Evolutionary conservation across 176 grass and related monocot genomes (phyloP), one percentile per base, ranked within the genome.

Genomic region (Otatea glauca): DNA sequence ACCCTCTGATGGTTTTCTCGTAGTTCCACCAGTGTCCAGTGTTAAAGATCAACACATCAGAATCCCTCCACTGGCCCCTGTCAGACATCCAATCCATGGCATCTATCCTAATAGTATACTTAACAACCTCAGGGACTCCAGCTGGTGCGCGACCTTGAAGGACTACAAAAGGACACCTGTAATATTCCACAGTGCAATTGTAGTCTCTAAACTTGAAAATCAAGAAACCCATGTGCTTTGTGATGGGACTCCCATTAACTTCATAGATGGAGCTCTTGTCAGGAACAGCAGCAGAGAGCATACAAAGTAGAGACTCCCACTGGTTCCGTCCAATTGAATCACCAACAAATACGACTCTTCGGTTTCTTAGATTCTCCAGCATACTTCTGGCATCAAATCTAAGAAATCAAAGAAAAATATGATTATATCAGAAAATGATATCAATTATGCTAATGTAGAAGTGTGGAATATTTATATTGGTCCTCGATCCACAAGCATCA

Each of bases 281-380:
- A 34, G 80, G 73, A 49, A 90, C 74, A 44, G 79, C 91, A 7
- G 41, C 45, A 70, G 92, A 93, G 47, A 98, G 76, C 95, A 98
- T 95, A 47, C 92, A 98, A 23, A 98, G 82, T 8, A 98, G 89
- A 32, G 95, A 98, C 70, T 98, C 95, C 92, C 92, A 98, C 68
- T 98, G 95, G 80, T 98, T 98, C 81, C 95, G 88, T 25, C 95
- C 92, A 59, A 98, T 98, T 15, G 96, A 98, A 72, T 98, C 93
- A 15, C 96, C 96, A 34, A 92, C 89, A 79, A 98, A 98, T 35
- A 86, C 89, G 13, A 98, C 78, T 64, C 92, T 88, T 64, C 44
- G 88, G 79, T 95, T 93, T 34, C 91, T 68, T 24, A 94, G 83
- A 62, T 65, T 83, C 76, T 95, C 80, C 32, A 95, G 80, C 93